phyloP scores from a whole-genome alignment of 108 stramenopile species.

The Skeletonema menzelii region DNA sequence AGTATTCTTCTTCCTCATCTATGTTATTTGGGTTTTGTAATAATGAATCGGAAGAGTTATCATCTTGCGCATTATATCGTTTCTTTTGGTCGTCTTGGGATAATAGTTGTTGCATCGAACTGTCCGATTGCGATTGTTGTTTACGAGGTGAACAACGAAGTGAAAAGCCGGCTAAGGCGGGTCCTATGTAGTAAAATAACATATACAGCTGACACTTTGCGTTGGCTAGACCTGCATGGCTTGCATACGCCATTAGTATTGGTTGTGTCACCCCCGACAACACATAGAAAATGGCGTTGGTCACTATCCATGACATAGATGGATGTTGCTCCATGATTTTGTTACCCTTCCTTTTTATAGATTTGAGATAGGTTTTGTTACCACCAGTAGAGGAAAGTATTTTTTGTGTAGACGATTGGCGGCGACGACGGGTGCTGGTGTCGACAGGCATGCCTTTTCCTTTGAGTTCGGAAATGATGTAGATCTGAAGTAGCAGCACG shows the following conservation, averaged over 20 bases:
- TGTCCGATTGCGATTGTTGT: background rate
- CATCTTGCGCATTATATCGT: background rate
- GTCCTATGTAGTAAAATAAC: slow-evolving; percentile 77
- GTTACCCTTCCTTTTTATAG: background rate
- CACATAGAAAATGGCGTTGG: slow-evolving; percentile 50
- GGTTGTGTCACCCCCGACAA: slow-evolving; percentile 72
- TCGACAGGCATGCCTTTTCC: background rate
- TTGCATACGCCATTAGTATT: slow-evolving; percentile 64
- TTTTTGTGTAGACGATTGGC: background rate
- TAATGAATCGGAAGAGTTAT: background rate
- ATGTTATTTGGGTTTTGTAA: background rate
- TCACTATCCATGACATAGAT: slow-evolving; percentile 5
- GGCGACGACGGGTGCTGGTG: background rate
- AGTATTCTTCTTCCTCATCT: slow-evolving; percentile 14
- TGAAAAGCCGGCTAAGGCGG: slow-evolving; percentile 45
- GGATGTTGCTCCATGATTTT: background rate
- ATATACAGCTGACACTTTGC: slow-evolving; percentile 73
- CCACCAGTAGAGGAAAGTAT: background rate
- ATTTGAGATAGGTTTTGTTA: background rate
- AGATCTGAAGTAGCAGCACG: too few species aligned
- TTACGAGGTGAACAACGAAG: slow-evolving; percentile 11
- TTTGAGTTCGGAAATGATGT: too few species aligned
- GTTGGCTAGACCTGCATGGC: slow-evolving; percentile 63
- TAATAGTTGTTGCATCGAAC: background rate
- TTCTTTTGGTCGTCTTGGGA: background rate